These are phyloP conservation scores for Naganishia antarctica DNA, from an alignment of 768 basidiomycete species.

Conservation along the genomic window DNA sequence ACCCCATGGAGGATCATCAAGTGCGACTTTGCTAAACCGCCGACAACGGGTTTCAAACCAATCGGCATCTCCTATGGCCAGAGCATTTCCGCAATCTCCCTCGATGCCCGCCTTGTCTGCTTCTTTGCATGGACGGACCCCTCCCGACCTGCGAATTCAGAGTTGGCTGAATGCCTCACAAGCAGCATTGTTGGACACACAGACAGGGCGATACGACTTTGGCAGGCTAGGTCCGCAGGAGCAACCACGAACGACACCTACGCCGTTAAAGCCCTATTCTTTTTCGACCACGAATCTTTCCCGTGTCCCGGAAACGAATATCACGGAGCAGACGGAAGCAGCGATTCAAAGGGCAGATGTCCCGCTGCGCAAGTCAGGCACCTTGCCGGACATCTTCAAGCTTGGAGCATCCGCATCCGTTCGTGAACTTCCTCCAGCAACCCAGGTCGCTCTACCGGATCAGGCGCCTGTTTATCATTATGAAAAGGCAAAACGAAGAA, in stretches of 20 bases:
- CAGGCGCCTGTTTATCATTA: background rate
- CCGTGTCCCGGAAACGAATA: background rate
- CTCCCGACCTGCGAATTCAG: conserved; percentile 2
- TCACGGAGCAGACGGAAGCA: background rate
- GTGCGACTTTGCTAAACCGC: too few species aligned
- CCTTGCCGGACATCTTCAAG: too few species aligned
- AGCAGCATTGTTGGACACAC: background rate
- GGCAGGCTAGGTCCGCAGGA: background rate
- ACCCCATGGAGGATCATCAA: too few species aligned
- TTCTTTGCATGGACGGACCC: background rate
- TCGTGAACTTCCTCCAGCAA: background rate
- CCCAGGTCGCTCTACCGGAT: background rate
- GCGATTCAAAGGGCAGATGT: background rate
- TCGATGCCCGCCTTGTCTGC: conserved; percentile 8
- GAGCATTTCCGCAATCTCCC: background rate
- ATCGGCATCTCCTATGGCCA: too few species aligned
- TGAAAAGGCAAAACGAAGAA: background rate
- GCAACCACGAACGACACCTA: background rate
- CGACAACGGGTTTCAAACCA: background rate
- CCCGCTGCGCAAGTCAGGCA: background rate
- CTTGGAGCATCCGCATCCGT: background rate
- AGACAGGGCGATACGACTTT: background rate
- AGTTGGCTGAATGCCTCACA: conserved; percentile 16
- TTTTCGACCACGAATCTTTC: background rate
- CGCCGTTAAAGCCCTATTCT: conserved; percentile 1